phyloP scores from a whole-genome alignment of 2,329 filamentous ascomycete genomes.

The Fusarium setosum region DNA sequence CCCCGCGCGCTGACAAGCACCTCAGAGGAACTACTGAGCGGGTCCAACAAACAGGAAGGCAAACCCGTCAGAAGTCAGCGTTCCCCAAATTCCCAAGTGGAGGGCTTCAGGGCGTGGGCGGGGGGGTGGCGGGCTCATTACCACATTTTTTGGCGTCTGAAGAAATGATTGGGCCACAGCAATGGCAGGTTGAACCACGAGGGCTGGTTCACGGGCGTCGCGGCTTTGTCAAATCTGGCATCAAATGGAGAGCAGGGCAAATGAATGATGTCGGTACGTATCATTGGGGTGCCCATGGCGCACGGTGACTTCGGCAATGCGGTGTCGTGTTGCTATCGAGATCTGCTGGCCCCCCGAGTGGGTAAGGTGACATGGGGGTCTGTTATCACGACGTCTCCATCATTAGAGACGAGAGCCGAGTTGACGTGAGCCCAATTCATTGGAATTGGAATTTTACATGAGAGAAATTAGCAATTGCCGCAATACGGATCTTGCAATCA shows the following conservation, averaged over 20 bases:
- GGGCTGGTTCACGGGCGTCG: constrained; percentile 1
- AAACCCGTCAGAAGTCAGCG: constrained; percentile 15
- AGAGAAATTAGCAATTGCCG: no score
- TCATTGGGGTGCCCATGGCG: background rate
- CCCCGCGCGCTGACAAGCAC: constrained; percentile 21
- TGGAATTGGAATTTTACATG: no score
- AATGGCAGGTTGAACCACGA: background rate
- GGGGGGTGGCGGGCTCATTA: background rate
- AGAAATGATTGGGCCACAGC: constrained; percentile 16
- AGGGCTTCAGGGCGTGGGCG: background rate
- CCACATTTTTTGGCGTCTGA: background rate
- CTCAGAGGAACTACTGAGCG: no score
- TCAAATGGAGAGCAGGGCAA: background rate
- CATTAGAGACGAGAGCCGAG: no score
- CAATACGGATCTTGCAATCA: no score
- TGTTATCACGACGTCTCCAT: background rate
- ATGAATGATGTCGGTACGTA: constrained; percentile 19
- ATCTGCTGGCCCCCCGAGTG: constrained; percentile 16
- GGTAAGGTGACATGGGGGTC: constrained; percentile 13
- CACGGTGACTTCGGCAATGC: constrained; percentile 18
- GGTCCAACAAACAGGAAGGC: constrained; percentile 28
- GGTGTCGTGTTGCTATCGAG: constrained; percentile 25
- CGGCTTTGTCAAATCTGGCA: constrained; percentile 1
- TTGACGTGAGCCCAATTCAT: no score
- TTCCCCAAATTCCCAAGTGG: background rate